Evolutionary conservation across 768 basidiomycete species (phyloP), one percentile per base, ranked within the genome.

Genomic region (Cyclocybe aegerita): DNA sequence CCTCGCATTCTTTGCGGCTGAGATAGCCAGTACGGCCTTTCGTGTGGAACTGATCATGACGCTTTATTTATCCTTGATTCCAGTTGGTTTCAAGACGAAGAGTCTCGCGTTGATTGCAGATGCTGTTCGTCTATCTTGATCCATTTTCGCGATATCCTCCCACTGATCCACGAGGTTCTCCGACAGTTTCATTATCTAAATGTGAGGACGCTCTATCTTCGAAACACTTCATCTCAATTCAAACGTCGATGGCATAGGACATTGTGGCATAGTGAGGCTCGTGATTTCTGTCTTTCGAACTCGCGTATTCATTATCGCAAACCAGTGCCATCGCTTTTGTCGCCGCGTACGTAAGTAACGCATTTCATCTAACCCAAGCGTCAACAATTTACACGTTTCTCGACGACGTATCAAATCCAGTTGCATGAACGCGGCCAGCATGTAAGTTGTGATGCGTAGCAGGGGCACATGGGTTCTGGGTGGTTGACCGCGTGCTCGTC

Each of bases 71-170:
- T 32, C 36, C 12, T 35, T 23, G 7, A 40, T 34, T 15, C 39
- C 45, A 78, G 80, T 81, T 63, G 80, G 79, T 9, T 79, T 82
- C 59, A 73, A 71, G 39, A 82, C 80, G 0, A 78, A 72, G 58
- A 79, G 78, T 66, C 61, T 81, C 11, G 80, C 79, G 32, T 65
- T 82, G 44, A 77, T 81, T 62, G 80, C 79, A 51, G 79, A 82
- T 63, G 79, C 79, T 34, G 79, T 80, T 39, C 54, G 78, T 73
- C 54, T 15, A 40, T 46, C 11, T 40, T 47, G 46, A 23, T 53
- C 56, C 49, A 46, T 49, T 35, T 47, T 46, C 42, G 42, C 35
- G 36, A 47, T 39, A 16, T 4, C 32, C 45, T 39, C 16, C 32
- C n/a, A n/a, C 50, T 54, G n/a, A 57, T 39, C 17, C 40, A 45